These are phyloP conservation scores for Vaccinium macrocarpon DNA, from an alignment of 148 eudicot species.

Conservation along the genomic window DNA sequence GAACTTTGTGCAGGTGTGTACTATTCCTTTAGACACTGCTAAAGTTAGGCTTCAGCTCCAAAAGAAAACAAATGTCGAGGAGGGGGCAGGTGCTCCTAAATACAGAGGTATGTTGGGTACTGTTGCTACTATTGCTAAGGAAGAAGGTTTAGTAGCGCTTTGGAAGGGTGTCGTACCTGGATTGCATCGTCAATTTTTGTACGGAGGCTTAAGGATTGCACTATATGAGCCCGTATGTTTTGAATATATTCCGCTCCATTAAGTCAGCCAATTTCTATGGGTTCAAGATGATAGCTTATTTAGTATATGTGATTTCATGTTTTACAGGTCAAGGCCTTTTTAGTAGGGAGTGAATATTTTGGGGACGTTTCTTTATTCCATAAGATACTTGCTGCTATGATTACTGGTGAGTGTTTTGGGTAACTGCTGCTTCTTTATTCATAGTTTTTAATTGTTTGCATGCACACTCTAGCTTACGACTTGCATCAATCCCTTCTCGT, in stretches of 20 bases:
- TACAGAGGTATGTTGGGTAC: conserved; percentile 61
- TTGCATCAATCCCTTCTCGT: neutral
- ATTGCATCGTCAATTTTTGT: conserved; percentile 63
- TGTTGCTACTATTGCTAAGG: conserved; percentile 54
- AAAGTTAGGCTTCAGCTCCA: conserved; percentile 78
- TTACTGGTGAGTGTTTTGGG: conserved; percentile 48
- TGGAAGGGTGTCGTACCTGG: conserved; percentile 79
- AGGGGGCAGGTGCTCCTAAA: conserved; percentile 39
- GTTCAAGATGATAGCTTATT: conserved; percentile 14
- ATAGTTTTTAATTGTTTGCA: neutral
- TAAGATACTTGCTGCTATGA: conserved; percentile 64
- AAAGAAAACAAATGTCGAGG: conserved; percentile 41
- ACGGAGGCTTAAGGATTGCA: conserved; percentile 70
- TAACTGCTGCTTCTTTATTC: neutral
- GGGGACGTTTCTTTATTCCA: conserved; percentile 55
- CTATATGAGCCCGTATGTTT: conserved; percentile 65
- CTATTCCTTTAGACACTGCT: conserved; percentile 65
- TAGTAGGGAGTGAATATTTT: conserved; percentile 42
- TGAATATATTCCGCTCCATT: neutral
- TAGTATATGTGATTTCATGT: conserved; percentile 10
- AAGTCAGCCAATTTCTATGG: conserved; percentile 8
- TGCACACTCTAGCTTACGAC: neutral
- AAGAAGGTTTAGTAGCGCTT: conserved; percentile 65
- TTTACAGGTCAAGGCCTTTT: conserved; percentile 62
- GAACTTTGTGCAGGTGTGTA: conserved; percentile 50